Conservation (phyloP, 257 asterid genomes). For the Cynanchum wilfordii region DNA sequence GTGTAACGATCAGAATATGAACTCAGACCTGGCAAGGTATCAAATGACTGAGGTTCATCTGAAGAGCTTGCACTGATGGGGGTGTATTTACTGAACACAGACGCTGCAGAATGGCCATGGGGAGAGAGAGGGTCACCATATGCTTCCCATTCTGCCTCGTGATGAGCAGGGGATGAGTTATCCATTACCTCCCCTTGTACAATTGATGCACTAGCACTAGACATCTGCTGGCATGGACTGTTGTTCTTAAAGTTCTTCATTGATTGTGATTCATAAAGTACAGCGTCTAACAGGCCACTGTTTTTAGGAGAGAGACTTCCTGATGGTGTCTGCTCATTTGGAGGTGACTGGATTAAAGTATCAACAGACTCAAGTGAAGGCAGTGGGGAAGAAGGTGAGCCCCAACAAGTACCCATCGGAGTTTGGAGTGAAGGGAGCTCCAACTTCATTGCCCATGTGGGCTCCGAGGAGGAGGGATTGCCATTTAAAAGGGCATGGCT, state of each 20-base stretch:
- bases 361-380: conserved; percentile 59
- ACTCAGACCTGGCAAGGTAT: conserved; percentile 36
- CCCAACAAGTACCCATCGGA: conserved; percentile 60
- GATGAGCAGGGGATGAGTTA: conserved; percentile 34
- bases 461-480: conserved; percentile 69
- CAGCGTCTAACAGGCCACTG: conserved; percentile 69
- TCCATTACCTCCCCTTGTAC: conserved; percentile 32
- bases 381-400: conserved; percentile 57
- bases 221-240: conserved; percentile 24
- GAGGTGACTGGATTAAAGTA: conserved; percentile 53
- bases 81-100: conserved; percentile 48
- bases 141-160: conserved; percentile 40
- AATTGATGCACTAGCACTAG: conserved; percentile 22
- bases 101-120: conserved; percentile 44
- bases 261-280: conserved; percentile 47
- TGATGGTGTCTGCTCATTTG: conserved; percentile 31
- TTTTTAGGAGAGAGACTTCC: conserved; percentile 44
- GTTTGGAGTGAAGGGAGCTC: conserved; percentile 99
- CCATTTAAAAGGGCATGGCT: conserved; percentile 57
- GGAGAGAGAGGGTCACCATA: conserved; percentile 44
- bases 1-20: background rate
- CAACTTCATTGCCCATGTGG: conserved; percentile 60
- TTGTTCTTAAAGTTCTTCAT: conserved; percentile 29
- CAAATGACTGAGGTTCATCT: conserved; percentile 41
- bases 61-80: conserved; percentile 40